Conservation (phyloP, 2,329 filamentous ascomycete species). For the Phialophora expanda region DNA sequence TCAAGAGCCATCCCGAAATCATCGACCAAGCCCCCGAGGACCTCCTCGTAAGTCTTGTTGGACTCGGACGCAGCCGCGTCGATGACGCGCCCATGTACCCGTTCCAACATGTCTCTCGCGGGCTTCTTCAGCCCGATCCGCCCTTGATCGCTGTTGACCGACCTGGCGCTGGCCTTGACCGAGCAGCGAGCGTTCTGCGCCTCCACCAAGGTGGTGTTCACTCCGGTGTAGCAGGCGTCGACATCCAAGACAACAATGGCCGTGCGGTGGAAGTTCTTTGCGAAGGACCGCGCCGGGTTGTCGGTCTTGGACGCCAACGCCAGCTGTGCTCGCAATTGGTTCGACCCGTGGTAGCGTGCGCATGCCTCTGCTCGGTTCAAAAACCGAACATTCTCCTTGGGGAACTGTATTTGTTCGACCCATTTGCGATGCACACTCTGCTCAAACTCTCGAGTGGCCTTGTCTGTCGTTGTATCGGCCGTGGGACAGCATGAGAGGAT, state of each 20-base stretch:
- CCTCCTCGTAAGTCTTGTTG: not conserved
- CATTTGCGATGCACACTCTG: not conserved
- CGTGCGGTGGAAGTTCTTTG: not conserved
- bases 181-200: not conserved
- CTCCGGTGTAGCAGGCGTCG: not conserved
- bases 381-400: not conserved
- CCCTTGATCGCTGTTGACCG: not conserved
- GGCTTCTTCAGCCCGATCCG: not conserved
- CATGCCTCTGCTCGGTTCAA: not conserved
- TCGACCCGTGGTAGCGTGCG: not conserved
- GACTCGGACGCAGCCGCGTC: not conserved
- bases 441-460: not conserved
- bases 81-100: not conserved
- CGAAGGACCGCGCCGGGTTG: not conserved
- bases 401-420: not conserved
- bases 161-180: not conserved
- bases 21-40: not conserved
- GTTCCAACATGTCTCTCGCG: not conserved
- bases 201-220: not conserved
- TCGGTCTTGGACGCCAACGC: not conserved
- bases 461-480: not conserved
- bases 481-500: constrained; percentile 1
- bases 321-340: not conserved
- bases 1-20: constrained; percentile 1
- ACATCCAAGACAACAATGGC: not conserved